These are phyloP conservation scores for Lactarius hengduanensis DNA, from an alignment of 768 basidiomycete species.

Conservation along the genomic window DNA sequence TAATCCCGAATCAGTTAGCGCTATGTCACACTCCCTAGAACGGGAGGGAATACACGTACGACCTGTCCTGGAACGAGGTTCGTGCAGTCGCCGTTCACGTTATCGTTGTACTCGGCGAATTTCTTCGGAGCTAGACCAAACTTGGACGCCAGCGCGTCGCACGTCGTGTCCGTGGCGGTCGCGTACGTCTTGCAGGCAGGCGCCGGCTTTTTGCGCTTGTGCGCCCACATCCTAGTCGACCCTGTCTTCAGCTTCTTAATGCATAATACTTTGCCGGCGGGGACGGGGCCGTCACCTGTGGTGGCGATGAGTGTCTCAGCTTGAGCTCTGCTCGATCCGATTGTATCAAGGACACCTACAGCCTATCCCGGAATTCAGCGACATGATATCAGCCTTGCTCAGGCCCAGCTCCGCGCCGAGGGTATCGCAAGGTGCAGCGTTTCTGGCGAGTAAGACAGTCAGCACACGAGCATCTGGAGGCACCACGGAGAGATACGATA, in stretches of 20 bases:
- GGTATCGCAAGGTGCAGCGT: not conserved
- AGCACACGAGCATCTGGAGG: not conserved
- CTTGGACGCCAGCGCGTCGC: not conserved
- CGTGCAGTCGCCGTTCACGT: slow-evolving; percentile 10
- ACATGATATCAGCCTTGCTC: not conserved
- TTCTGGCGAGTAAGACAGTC: not conserved
- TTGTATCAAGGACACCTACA: slow-evolving; percentile 6
- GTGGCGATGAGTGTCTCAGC: not conserved
- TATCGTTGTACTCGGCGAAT: slow-evolving; percentile 19
- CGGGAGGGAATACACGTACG: slow-evolving; percentile 10
- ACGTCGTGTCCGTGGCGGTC: slow-evolving; percentile 14
- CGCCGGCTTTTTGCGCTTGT: not conserved
- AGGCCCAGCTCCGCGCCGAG: not conserved
- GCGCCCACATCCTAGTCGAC: no score
- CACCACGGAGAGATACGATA: not conserved
- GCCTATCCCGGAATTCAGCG: slow-evolving; percentile 8
- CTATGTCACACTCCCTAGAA: not conserved
- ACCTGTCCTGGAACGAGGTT: slow-evolving; percentile 7
- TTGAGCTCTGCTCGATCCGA: not conserved
- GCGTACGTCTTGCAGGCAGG: slow-evolving; percentile 20
- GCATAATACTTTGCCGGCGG: not conserved
- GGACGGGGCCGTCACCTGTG: not conserved
- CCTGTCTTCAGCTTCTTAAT: not conserved
- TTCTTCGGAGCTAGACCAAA: not conserved
- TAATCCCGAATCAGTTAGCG: not conserved